phyloP scores from a whole-genome alignment of 768 basidiomycete genomes.

The Tricholoma sp. region DNA sequence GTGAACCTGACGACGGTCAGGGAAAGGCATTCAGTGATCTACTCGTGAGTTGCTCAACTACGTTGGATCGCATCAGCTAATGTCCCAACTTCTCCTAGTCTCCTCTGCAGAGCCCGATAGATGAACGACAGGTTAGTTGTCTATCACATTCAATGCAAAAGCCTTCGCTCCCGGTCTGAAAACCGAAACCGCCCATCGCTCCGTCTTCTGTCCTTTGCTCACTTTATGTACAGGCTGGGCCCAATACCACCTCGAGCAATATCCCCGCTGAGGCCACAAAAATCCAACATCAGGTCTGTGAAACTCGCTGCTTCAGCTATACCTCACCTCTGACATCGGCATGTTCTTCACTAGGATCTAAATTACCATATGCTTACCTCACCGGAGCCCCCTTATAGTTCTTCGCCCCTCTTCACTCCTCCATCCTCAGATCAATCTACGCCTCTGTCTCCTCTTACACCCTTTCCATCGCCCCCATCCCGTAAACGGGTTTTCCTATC shows the following conservation, averaged over 20 bases:
- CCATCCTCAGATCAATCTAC: conserved; percentile 9
- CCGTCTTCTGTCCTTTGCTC: conserved; percentile 14
- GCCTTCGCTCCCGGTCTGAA: not conserved
- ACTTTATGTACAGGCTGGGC: conserved; percentile 5
- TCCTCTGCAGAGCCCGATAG: not conserved
- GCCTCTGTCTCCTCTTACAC: not conserved
- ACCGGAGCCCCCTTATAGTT: not conserved
- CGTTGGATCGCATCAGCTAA: not conserved
- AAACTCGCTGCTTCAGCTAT: not conserved
- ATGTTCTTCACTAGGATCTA: not conserved
- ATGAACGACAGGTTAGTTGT: not conserved
- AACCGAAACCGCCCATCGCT: not conserved
- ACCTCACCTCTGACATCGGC: not conserved
- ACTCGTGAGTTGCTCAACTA: conserved; percentile 9
- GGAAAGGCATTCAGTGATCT: not conserved
- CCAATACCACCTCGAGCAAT: not conserved
- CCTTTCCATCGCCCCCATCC: not conserved
- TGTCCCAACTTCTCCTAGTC: not conserved
- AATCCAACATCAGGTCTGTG: not conserved
- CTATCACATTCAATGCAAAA: not conserved
- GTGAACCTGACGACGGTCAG: conserved; percentile 17
- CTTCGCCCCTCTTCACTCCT: conserved; percentile 5
- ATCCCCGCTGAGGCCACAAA: not conserved
- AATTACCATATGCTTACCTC: not conserved
- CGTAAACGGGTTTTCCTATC: conserved; percentile 12